Evolutionary conservation across 2,329 filamentous ascomycete species (phyloP), one percentile per base, ranked within the genome.

Genomic region (Ophiostoma sp.): DNA sequence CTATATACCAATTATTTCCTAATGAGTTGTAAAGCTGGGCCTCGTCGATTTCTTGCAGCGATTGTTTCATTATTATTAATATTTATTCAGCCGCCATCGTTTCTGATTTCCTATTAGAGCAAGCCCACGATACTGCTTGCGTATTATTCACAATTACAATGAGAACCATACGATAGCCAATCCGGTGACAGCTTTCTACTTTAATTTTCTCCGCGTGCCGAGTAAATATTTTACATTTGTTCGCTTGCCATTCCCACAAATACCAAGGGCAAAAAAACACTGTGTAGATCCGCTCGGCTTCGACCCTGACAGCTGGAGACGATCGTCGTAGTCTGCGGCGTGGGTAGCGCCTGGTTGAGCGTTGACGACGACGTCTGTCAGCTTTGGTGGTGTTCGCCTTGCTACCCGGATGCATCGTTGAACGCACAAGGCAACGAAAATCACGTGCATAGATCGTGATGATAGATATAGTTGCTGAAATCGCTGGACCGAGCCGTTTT

Each of bases 201-300:
- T 45, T 45, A 45, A 0, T 12, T 27, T 55, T 55, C 9, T 36
- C 11, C 2, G 18, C 27, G n/a, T 12, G n/a, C 18, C 18, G 7
- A 18, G 5, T 52, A 3, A 52, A 52, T 52, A 52, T 27, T 52
- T 52, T 52, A 27, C 49, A 55, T 55, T 55, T 45, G 27, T 27
- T 55, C 47, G 47, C 9, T 27, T 27, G 18, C 49, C 49, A 55
- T 55, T 55, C 49, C 49, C 49, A 55, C 49, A 55, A 55, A 55
- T 55, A 55, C 49, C 5, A 6, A 55, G 49, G 49, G 49, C 7
- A 55, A 55, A 55, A 55, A 55, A 2, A 7, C n/a, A 52, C 16
- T 55, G 49, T n/a, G 49, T 11, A 55, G 49, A 55, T 55, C 49
- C 49, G 8, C 49, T 55, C 49, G 16, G 49, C 49, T 55, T 55